A percentile compares a stretch with the other conserved stretches of the same genome.
phyloP scores from a whole-genome alignment of 2,329 filamentous ascomycete species.

The Aureobasidium lini region DNA sequence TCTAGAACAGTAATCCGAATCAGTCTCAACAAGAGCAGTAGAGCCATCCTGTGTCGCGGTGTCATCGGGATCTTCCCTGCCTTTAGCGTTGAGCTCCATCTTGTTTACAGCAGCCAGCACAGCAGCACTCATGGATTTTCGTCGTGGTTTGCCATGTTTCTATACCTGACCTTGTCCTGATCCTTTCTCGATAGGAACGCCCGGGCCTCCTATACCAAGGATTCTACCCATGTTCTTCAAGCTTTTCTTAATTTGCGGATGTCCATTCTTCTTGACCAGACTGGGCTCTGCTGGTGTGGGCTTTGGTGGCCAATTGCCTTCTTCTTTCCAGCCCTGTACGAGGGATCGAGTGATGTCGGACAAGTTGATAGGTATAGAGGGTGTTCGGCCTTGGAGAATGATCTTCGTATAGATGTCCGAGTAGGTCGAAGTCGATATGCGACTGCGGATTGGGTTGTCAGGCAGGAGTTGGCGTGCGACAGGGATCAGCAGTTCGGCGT shows the following conservation, averaged over 20 bases:
- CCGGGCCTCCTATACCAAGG: conserved; percentile 19
- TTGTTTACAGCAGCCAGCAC: too few relatives aligned
- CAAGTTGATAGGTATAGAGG: conserved; percentile 82
- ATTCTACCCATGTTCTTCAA: conserved; percentile 40
- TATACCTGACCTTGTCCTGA: background rate
- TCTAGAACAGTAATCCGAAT: too few relatives aligned
- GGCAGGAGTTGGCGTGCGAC: conserved; percentile 67
- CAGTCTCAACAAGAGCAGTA: too few relatives aligned
- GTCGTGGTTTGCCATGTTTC: background rate
- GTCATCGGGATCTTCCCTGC: too few relatives aligned
- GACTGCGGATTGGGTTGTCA: conserved; percentile 67
- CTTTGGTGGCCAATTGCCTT: conserved; percentile 85
- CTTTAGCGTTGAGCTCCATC: too few relatives aligned
- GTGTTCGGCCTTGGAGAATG: conserved; percentile 69
- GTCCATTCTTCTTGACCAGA: conserved; percentile 22
- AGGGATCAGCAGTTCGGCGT: conserved; percentile 50
- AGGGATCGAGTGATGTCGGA: conserved; percentile 71
- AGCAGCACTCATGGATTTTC: too few relatives aligned
- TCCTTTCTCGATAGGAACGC: background rate
- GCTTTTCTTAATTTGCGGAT: conserved; percentile 31
- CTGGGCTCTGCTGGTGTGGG: conserved; percentile 42
- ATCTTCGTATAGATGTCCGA: conserved; percentile 84
- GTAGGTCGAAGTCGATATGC: conserved; percentile 68
- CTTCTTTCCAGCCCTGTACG: conserved; percentile 85
- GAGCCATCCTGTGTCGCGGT: too few relatives aligned